Base-by-base conservation (phyloP, 176 grass and related monocot genomes). In the Aegilops sharonensis region DNA sequence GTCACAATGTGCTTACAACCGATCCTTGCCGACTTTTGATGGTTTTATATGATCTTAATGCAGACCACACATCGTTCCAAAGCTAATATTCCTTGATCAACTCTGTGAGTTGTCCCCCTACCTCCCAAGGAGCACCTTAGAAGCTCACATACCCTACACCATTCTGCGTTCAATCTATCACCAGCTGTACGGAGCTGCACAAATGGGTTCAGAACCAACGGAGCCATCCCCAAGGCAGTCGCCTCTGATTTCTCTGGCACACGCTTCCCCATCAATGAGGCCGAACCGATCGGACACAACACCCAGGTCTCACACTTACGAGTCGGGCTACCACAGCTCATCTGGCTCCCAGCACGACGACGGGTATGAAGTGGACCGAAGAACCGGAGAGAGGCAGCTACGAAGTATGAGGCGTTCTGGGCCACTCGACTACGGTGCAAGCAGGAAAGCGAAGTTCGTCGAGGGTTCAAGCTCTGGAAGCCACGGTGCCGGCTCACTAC, bases 61-160 rank as follows among this genome's bases (percentile, higher is more conserved):
- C 88, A 98, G 97, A 89, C 24, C 79, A 10, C 64, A 84, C 68
- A 98, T 94, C 39, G 90, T 98, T 78, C 88, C 92, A 17, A 98
- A 98, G 79, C 79, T 98, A 72, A 92, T 94, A 91, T 98, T 98
- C 88, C 90, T 95, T 27, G 94, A 98, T 72, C 93, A 94, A 67
- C 92, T 98, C 24, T 95, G 93, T 6, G 92, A 98, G 77, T 40
- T 98, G 72, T 95, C 96, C 14, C 92, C 91, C 1, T 95, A 98
- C 82, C 88, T 98, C 34, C 96, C 91, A 69, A 93, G 93, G 91
- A 98, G 96, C 90, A 98, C 93, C 48, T 87, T 98, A 85, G 96
- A 98, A 89, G 89, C 88, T 69, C 96, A 98, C 84, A 89, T 95
- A 81, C 96, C 96, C 10, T 98, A 98, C 30, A 91, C 96, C 15